Evolutionary conservation across 1,284 basidiomycete genomes (phyloP).

Genomic region (Veloboletus limbatus): DNA sequence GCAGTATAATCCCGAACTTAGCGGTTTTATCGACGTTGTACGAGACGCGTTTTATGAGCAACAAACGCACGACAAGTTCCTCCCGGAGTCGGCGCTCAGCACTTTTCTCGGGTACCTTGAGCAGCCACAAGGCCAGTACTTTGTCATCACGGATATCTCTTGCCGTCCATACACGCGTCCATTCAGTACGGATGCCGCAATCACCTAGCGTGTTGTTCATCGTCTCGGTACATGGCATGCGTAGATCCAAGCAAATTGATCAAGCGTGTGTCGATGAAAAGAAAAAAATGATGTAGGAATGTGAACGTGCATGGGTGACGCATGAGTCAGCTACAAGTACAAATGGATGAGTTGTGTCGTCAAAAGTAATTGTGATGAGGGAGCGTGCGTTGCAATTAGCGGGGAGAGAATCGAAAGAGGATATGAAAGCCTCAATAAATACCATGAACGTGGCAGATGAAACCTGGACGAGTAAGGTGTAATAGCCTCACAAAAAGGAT

Average conservation of each 20-base stretch:
- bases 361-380: constrained; percentile 2
- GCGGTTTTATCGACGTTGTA: background rate
- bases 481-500: constrained; percentile 17
- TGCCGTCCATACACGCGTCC: background rate
- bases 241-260: constrained; percentile 29
- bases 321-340: constrained; percentile 21
- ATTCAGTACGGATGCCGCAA: background rate
- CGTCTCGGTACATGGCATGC: constrained; percentile 13
- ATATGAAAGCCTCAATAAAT: constrained; percentile 16
- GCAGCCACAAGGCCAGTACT: no score
- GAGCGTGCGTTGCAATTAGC: constrained; percentile 1
- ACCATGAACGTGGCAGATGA: constrained; percentile 14
- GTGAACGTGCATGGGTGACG: constrained; percentile 9
- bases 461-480: constrained; percentile 5
- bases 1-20: background rate
- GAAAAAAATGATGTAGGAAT: background rate
- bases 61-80: no score
- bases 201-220: constrained; percentile 8
- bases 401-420: constrained; percentile 10
- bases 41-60: no score
- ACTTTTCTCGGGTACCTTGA: background rate
- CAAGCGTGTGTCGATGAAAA: background rate
- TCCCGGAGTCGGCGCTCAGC: no score
- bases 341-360: constrained; percentile 21
- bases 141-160: background rate